phyloP scores from a whole-genome alignment of 2,329 filamentous ascomycete genomes.

The Trichoderma pleuroti region DNA sequence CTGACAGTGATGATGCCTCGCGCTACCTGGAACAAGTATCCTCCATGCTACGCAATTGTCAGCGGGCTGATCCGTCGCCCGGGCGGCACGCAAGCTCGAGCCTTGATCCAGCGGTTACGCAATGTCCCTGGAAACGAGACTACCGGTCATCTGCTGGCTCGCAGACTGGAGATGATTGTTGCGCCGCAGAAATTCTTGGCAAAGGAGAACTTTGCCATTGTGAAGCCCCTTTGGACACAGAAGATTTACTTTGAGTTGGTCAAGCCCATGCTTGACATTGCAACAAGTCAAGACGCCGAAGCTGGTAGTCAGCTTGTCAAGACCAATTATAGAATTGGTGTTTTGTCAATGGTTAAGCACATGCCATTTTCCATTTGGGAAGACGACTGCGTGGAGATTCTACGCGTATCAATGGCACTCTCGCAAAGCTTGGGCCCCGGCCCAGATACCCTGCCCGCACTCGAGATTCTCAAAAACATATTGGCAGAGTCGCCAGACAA shows the following conservation, averaged over 20 bases:
- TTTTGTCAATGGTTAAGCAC: slow-evolving; percentile 48
- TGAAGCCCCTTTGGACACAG: slow-evolving; percentile 47
- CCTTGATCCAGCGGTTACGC: slow-evolving; percentile 35
- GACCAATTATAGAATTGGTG: slow-evolving; percentile 45
- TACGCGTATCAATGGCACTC: slow-evolving; percentile 48
- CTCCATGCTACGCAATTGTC: slow-evolving; percentile 35
- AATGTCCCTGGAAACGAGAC: slow-evolving; percentile 33
- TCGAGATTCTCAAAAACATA: slow-evolving; percentile 48
- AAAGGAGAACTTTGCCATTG: slow-evolving; percentile 41
- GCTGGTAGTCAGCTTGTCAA: slow-evolving; percentile 29
- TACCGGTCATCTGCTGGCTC: slow-evolving; percentile 40
- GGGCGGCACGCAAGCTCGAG: slow-evolving; percentile 34
- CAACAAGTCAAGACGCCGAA: slow-evolving; percentile 33
- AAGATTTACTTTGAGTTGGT: slow-evolving; percentile 47
- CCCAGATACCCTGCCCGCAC: slow-evolving; percentile 45
- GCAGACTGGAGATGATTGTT: slow-evolving; percentile 42
- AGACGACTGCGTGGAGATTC: slow-evolving; percentile 45
- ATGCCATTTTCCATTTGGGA: slow-evolving; percentile 51
- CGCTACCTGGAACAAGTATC: slow-evolving; percentile 29
- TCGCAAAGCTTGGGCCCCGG: slow-evolving; percentile 41
- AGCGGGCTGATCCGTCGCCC: slow-evolving; percentile 39
- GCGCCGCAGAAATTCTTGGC: slow-evolving; percentile 38
- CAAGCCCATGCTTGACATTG: slow-evolving; percentile 43
- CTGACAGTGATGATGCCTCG: slow-evolving; percentile 16
- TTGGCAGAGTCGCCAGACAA: slow-evolving; percentile 44